Base-by-base conservation (phyloP, 1,284 basidiomycete genomes). In the Ganoderma resinaceum region DNA sequence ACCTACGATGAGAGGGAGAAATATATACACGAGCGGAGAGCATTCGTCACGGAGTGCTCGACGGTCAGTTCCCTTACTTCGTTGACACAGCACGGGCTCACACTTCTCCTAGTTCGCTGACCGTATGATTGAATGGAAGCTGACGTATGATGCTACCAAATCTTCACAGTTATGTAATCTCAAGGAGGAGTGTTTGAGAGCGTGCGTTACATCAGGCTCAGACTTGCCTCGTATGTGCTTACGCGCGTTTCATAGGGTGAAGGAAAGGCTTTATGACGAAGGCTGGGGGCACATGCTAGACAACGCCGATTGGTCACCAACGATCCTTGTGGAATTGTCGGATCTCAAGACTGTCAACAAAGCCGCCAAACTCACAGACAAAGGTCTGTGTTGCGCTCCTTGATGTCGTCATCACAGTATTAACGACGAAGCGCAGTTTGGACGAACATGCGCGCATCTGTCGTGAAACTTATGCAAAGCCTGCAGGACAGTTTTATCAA, bases 241-340 rank as follows among this genome's bases (percentile, higher is more conserved):
- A 55, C 11, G n/a, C 40, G 20, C 33, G n/a, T 46, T 4, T 26
- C 9, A 26, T 35, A 67, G 66, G 5, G 62, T 67, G 26, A 16
- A 40, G 8, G 62, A 33, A 33, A 63, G 37, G n/a, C 62, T 67
- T 5, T 57, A 62, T 23, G 57, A 60, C n/a, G 66, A 67, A 53
- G 66, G 66, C 14, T 67, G 66, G 66, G 62, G 46, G 4, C 42
- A 67, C 16, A 57, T 57, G 35, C 40, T 63, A 2, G 57, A 59
- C 11, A 46, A 55, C 23, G 53, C 38, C 29, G 26, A 49, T 11
- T 49, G 26, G 16, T 7, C 26, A 2, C 14, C 2, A 26, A 31
- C 23, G n/a, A 20, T 31, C 29, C 20, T 35, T 6, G 12, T 29
- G n/a, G 16, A 35, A 20, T 61, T 40, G 20, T 33, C 9, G 9